Evolutionary conservation across 1,139 yeast species (phyloP), one percentile per base, ranked within the genome.

Genomic region (Diutina catenulata): DNA sequence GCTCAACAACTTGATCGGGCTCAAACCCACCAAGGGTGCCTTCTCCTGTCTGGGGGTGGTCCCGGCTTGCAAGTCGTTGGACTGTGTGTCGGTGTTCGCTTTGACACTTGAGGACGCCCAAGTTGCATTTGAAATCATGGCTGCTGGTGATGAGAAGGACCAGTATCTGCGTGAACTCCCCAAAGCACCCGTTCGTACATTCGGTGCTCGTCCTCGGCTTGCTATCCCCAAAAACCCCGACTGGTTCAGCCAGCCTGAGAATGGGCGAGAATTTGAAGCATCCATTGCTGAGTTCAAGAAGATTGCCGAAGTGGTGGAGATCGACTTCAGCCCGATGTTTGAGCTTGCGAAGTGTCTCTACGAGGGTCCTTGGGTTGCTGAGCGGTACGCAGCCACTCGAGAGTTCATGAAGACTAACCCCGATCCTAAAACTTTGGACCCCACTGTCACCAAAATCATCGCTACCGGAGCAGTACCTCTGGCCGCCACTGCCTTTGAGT

Each of bases 361-460:
- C 56, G 96, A 88, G 51, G 98, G 98, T 41, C 84, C 97, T n/a
- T 91, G 98, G 98, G 97, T 91, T 9, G 83, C 94, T 21, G 98
- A 91, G 62, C 74, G 98, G 48, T 87, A 77, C 60, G 75, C 86
- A 44, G 95, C 95, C 15, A 73, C 77, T 29, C 73, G 75, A 48
- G 83, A 80, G 29, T 83, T 87, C 51, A 67, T 83, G 41, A 70
- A 67, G n/a, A 63, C 83, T 15, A 71, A 76, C 48, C 88, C 91
- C n/a, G 84, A 91, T 25, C 70, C 62, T 36, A 65, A 70, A 31
- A 64, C 76, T 40, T 64, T 88, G 51, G 95, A 91, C 56, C 93
- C 94, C 36, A 81, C 86, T 7, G 97, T 88, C n/a, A 57, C 67
- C 35, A 57, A 68, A 25, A 86, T 91, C 52, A 80, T 91, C 47